Percentiles rank a stretch among this genome's conserved stretches.
These are phyloP conservation scores for Lipomyces yamadae DNA, from an alignment of 805 yeast species.

Conservation along the genomic window DNA sequence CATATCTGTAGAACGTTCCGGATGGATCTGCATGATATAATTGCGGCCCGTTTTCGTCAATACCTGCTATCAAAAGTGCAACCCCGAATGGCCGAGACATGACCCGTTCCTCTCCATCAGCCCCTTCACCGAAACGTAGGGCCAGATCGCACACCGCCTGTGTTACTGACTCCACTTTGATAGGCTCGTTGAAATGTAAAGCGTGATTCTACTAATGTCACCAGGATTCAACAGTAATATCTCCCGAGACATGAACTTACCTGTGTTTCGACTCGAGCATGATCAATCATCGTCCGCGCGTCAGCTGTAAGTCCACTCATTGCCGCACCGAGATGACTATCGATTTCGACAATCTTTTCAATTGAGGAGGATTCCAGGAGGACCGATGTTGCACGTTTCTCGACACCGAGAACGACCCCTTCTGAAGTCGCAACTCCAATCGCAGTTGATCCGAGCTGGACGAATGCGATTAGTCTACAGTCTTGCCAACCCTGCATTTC, in stretches of 20 bases:
- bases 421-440: slow-evolving; percentile 94
- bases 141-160: slow-evolving; percentile 98
- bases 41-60: slow-evolving; percentile 95
- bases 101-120: slow-evolving; percentile 89
- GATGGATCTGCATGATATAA: slow-evolving; percentile 96
- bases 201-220: slow-evolving; percentile 66
- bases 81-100: slow-evolving; percentile 99
- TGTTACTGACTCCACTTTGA: slow-evolving; percentile 89
- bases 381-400: slow-evolving; percentile 93
- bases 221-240: slow-evolving; percentile 50
- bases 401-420: slow-evolving; percentile 96
- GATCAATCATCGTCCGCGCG: slow-evolving; percentile 98
- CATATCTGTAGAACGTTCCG: slow-evolving; percentile 96
- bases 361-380: slow-evolving; percentile 89
- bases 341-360: slow-evolving; percentile 95
- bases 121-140: slow-evolving; percentile 95
- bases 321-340: slow-evolving; percentile 94
- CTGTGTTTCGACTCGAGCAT: slow-evolving; percentile 77
- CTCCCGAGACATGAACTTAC: slow-evolving; percentile 2
- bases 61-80: slow-evolving; percentile 92
- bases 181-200: slow-evolving; percentile 87
- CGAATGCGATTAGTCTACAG: background rate
- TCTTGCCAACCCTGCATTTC: slow-evolving; percentile 8
- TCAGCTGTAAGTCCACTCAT: slow-evolving; percentile 99
- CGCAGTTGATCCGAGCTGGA: slow-evolving; percentile 86